Conservation (phyloP, 495 filamentous ascomycete species). For the Penicillium tannophilum region DNA sequence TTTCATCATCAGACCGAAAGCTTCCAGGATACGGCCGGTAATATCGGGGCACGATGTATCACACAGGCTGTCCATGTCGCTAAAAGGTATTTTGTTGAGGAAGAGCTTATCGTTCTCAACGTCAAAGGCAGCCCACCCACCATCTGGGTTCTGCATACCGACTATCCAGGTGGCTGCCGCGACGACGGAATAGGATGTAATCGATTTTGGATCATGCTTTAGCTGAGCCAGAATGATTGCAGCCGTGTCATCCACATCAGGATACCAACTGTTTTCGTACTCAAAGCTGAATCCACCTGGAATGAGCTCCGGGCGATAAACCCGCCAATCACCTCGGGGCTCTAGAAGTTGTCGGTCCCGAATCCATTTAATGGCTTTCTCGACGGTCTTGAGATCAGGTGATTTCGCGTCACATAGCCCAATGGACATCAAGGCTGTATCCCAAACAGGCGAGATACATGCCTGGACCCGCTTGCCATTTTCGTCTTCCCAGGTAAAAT, state of each 20-base stretch:
- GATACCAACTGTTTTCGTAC: conserved; percentile 38
- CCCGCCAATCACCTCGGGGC: conserved; percentile 34
- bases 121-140: conserved; percentile 50
- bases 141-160: conserved; percentile 50
- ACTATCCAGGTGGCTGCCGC: conserved; percentile 37
- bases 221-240: conserved; percentile 35
- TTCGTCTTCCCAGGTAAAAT: conserved; percentile 27
- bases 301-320: conserved; percentile 24
- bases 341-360: conserved; percentile 28
- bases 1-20: conserved; percentile 35
- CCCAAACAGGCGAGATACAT: conserved; percentile 39
- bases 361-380: conserved; percentile 29
- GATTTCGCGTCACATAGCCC: conserved; percentile 28
- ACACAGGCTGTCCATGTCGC: conserved; percentile 45
- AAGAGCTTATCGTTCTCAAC: conserved; percentile 38
- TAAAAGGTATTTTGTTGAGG: conserved; percentile 45
- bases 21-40: conserved; percentile 41
- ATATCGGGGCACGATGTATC: conserved; percentile 40
- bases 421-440: conserved; percentile 40
- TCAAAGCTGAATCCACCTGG: conserved; percentile 40
- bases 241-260: conserved; percentile 51
- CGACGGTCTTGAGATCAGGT: background rate
- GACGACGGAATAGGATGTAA: conserved; percentile 12
- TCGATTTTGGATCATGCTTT: conserved; percentile 23
- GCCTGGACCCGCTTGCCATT: conserved; percentile 27